Base-by-base conservation (phyloP, 1,284 basidiomycete species). In the Ustilago sp. region DNA sequence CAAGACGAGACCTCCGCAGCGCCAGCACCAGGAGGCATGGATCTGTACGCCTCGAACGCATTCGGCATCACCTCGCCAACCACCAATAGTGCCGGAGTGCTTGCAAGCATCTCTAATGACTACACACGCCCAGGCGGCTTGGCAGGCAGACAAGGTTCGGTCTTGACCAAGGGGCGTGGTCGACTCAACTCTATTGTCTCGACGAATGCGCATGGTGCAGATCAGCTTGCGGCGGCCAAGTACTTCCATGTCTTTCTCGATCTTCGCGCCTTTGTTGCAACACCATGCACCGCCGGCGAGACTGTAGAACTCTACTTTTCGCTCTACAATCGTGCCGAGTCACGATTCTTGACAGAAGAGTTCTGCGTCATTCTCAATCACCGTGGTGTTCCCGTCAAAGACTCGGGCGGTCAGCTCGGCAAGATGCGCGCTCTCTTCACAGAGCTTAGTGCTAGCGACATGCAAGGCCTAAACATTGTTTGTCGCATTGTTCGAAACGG, bases 231-330 rank as follows among this genome's bases (percentile, higher is more conserved):
- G 3, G 52, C 60, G 8, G 74, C 75, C 67, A 76, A 82, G 65
- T 84, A 84, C 63, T 84, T 79, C 84, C 94, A 98, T 83, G 89
- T 95, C 68, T 93, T 92, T 80, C 89, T 98, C 68, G 94, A 98
- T 79, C 87, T 98, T 13, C 92, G 93, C 41, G 94, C 94, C 0
- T 95, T 98, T 81, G 92, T 95, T 32, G 95, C 94, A 7, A 92
- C 92, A 8, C 92, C 92, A 1, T 98, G 95, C 86, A 89, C 91
- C 0, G 92, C 94, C 0, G 95, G 94, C 15, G 95, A 98, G 86
- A 93, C 93, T 0, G 93, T 91, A 5, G 95, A 99, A 85, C 90
- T 99, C 5, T 95, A 92, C 86, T 97, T 98, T 87, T 94, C 94
- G 3, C 89, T 99, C 6, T 98, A 94, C 89, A 93, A 92, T 87